These are phyloP conservation scores for Teunomyces tritomae DNA, from an alignment of 805 yeast genomes.

Conservation along the genomic window DNA sequence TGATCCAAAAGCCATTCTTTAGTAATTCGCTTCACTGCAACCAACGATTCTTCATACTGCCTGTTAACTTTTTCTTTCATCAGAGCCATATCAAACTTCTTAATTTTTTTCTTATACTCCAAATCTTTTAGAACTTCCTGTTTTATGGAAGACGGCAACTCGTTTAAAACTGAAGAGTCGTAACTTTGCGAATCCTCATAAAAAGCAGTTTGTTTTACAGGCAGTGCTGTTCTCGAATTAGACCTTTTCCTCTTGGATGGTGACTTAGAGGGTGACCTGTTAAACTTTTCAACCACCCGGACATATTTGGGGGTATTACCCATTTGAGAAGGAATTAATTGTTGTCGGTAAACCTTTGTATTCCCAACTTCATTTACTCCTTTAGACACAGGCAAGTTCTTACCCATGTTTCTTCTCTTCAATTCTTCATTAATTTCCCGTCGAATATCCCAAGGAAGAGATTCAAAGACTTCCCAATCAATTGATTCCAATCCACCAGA, in stretches of 20 bases:
- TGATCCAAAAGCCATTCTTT: conserved; percentile 23
- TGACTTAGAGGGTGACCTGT: conserved; percentile 22
- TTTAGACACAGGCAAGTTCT: neutral
- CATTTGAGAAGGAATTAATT: conserved; percentile 32
- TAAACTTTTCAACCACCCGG: conserved; percentile 29
- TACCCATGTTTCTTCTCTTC: conserved; percentile 38
- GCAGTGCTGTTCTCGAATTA: conserved; percentile 11
- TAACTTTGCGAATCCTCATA: conserved; percentile 27
- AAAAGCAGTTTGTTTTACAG: conserved; percentile 9
- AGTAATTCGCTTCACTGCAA: conserved; percentile 14
- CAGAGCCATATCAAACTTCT: conserved; percentile 22
- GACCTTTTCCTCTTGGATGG: conserved; percentile 11
- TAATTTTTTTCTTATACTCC: conserved; percentile 27
- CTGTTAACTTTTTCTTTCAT: conserved; percentile 24
- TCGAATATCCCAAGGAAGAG: conserved; percentile 65
- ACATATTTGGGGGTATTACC: conserved; percentile 29
- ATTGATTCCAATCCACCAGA: conserved; percentile 27
- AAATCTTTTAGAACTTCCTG: conserved; percentile 36
- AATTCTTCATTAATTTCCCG: conserved; percentile 58
- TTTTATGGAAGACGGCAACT: conserved; percentile 37
- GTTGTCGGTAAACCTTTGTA: conserved; percentile 33
- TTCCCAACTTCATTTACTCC: neutral
- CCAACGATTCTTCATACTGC: conserved; percentile 10
- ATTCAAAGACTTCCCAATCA: conserved; percentile 63
- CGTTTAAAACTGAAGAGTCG: conserved; percentile 36